A percentile compares a stretch with the other conserved stretches of the same genome.
Evolutionary conservation across 1,284 basidiomycete genomes (phyloP).

Genomic region (Ganoderma boninense): DNA sequence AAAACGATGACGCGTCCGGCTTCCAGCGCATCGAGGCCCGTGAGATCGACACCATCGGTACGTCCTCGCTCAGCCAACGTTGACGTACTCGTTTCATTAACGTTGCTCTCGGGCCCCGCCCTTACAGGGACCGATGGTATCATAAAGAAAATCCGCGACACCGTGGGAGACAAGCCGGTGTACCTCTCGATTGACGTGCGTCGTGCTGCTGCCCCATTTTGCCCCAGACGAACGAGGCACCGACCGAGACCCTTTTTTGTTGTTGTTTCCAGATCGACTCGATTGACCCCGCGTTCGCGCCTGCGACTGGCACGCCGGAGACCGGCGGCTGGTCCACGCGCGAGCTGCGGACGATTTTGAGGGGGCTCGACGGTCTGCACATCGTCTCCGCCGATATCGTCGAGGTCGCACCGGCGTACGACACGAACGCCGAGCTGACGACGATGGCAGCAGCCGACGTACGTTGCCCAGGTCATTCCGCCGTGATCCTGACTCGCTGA

Average conservation of each 20-base stretch:
- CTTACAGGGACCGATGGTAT: constrained; percentile 70
- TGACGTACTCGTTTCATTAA: constrained; percentile 8
- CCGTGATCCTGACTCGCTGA: constrained; percentile 17
- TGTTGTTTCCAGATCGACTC: constrained; percentile 64
- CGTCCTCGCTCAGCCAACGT: constrained; percentile 20
- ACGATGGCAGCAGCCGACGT: constrained; percentile 85
- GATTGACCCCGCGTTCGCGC: constrained; percentile 81
- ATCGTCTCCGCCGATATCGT: constrained; percentile 85
- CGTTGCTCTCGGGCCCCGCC: background rate
- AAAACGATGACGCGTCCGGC: constrained; percentile 70
- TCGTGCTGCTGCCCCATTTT: constrained; percentile 33
- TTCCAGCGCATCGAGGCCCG: constrained; percentile 79
- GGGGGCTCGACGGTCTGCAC: constrained; percentile 75
- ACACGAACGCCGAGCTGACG: constrained; percentile 81
- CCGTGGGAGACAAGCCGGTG: constrained; percentile 71
- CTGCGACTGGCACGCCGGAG: constrained; percentile 78
- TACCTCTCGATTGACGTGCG: constrained; percentile 80
- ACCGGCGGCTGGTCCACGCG: constrained; percentile 82
- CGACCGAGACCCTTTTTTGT: constrained; percentile 8
- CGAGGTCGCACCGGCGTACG: constrained; percentile 84
- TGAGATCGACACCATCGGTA: constrained; percentile 80
- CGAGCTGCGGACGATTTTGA: constrained; percentile 76
- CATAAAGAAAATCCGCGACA: constrained; percentile 74
- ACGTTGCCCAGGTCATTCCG: constrained; percentile 37
- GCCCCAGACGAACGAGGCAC: background rate